These are phyloP conservation scores for Lolium rigidum DNA, from an alignment of 176 grass and related monocot species.

Conservation along the genomic window DNA sequence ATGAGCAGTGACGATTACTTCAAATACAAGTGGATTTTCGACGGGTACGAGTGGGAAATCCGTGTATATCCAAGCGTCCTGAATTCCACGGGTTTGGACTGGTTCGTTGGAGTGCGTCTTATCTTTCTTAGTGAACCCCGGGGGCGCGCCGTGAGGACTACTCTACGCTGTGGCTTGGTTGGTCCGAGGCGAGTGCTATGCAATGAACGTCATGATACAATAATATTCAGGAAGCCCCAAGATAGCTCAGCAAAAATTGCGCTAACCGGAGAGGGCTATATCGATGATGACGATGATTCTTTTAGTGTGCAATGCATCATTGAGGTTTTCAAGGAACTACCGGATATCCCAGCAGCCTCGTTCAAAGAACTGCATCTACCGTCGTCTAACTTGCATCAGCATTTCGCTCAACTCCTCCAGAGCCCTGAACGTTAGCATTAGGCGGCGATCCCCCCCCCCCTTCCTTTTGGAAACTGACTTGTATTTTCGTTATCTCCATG, in stretches of 20 bases:
- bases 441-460: too few relatives aligned
- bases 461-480: background rate
- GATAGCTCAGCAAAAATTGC: background rate
- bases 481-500: too few relatives aligned
- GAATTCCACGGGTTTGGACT: background rate
- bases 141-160: background rate
- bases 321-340: background rate
- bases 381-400: background rate
- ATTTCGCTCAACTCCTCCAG: background rate
- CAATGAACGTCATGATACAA: background rate
- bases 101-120: background rate
- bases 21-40: background rate
- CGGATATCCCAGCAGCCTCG: background rate
- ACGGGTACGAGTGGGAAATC: conserved; percentile 2
- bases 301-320: background rate
- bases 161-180: background rate
- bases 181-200: background rate
- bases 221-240: background rate
- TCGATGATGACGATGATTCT: background rate
- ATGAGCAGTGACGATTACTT: background rate
- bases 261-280: background rate
- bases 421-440: too few relatives aligned
- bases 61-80: background rate
- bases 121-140: background rate
- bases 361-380: background rate